Base-by-base conservation (phyloP, 2,329 filamentous ascomycete genomes). In the Pseudogymnoascus sp. region DNA sequence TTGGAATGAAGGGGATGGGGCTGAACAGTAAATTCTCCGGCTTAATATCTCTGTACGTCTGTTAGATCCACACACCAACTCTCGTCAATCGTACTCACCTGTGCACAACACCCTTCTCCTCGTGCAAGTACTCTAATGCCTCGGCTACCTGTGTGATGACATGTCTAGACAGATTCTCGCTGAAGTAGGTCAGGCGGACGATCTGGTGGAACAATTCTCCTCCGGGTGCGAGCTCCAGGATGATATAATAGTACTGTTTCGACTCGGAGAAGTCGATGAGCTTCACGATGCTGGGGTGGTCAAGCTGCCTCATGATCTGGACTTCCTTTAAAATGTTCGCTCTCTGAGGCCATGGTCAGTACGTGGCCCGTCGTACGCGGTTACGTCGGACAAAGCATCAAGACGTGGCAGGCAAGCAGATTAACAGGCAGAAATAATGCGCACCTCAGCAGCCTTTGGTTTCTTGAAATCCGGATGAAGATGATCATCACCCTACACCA, bases 141-240 rank as follows among this genome's bases (percentile, higher is more conserved):
- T 96, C 87, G n/a, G 95, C 95, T 14, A 99, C 95, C 73, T 97
- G 93, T 3, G 87, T 80, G 69, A 99, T 99, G 71, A 97, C 93
- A 74, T 97, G 95, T 68, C 95, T 84, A 61, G 93, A 96, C 1
- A 99, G 81, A 59, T 97, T 88, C 75, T 99, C 95, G 78, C 93
- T 97, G 74, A 99, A 99, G 75, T 97, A 99, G 12, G 95, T 99
- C 74, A 99, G 85, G 68, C 93, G 89, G 60, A 99, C 95, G 69
- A 99, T 97, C 75, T 97, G 93, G 75, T 99, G 95, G 81, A 99
- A 99, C 9, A 99, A 81, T 78, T 99, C 95, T 72, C 95, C 95
- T 64, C 95, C 95, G 0, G 93, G 92, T 63, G 93, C 96, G 45
- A 97, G 83, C 77, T 99, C 95, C 41, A 99, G 85, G 45, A 99